Evolutionary conservation across 1,139 yeast species (phyloP), one percentile per base, ranked within the genome.

Genomic region (Candida tunisiensis): DNA sequence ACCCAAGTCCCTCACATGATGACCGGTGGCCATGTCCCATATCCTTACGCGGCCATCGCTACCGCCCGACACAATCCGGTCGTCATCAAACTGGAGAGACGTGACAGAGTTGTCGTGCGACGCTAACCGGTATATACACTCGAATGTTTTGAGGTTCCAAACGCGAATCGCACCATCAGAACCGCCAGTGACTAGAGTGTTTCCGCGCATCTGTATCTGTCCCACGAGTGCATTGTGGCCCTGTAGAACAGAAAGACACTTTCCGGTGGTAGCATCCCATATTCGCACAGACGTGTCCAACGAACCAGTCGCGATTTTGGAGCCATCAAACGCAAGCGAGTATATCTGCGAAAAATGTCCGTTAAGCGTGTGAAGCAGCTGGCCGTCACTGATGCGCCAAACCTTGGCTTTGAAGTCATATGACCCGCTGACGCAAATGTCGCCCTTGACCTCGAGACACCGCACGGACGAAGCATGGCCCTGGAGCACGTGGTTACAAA

Each of bases 321-420:
- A 33, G 72, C 78, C 82, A 49, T 83, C 94, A 49, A 83, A 83
- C 8, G 71, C 83, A 27, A 88, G 57, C 1, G 93, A 65, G 39
- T 88, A 68, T 25, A 88, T 88, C 30, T 93, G 95, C 38, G 79
- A 73, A 12, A 72, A 64, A 50, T 88, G 96, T n/a, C 95, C 94
- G 10, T 62, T 61, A 25, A 88, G 60, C 1, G 93, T 77, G 45
- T 79, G 65, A 16, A 83, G 46, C 31, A 85, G 61, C 42, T 70
- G 69, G 6, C 93, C 93, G 6, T 80, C 69, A 25, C 69, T 71
- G 8, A 79, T 61, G 43, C 77, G 73, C 96, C 96, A 85, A 11
- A 88, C 69, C 36, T 79, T 82, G 20, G 85, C 78, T 1, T 93
- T 80, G 29, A 74, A 65, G 53, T 88, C 98, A 50, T 83, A 83